A percentile compares a stretch with the other conserved stretches of the same genome.
Evolutionary conservation across 768 basidiomycete genomes (phyloP).

Genomic region (Leucocoprinus birnbaumii): DNA sequence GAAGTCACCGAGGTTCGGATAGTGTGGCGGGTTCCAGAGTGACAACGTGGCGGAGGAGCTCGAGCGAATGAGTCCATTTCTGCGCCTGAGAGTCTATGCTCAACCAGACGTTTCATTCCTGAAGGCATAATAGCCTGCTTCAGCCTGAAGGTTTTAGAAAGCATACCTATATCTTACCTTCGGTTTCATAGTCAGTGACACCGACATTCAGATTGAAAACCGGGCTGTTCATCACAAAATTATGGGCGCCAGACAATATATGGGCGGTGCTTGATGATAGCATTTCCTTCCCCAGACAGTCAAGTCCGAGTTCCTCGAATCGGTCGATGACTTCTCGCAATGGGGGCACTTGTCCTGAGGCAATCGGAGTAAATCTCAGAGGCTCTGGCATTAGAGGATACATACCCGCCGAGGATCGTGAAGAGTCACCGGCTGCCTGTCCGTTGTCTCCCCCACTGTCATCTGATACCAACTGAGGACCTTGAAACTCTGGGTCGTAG

Average conservation of each 20-base stretch:
- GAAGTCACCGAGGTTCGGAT: background rate
- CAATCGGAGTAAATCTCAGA: no score
- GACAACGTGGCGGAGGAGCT: background rate
- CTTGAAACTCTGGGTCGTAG: no score
- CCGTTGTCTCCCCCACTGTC: no score
- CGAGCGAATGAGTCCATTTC: no score
- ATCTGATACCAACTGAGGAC: no score
- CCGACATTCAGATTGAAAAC: background rate
- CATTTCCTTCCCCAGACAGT: background rate
- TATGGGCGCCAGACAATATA: background rate
- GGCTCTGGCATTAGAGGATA: no score
- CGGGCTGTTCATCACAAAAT: background rate
- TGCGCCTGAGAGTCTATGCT: no score
- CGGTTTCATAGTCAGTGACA: background rate
- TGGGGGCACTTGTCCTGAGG: background rate
- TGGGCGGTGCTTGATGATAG: background rate
- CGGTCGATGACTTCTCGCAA: background rate
- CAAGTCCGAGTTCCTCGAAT: background rate
- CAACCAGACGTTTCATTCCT: no score
- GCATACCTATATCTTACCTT: background rate
- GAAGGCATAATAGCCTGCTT: no score
- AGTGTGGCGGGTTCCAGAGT: background rate
- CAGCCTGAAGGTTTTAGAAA: no score
- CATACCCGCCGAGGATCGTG: no score
- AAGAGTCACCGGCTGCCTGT: no score